Conservation (phyloP, 2,329 filamentous ascomycete species). For the Lasiodiplodia hormozganensis region DNA sequence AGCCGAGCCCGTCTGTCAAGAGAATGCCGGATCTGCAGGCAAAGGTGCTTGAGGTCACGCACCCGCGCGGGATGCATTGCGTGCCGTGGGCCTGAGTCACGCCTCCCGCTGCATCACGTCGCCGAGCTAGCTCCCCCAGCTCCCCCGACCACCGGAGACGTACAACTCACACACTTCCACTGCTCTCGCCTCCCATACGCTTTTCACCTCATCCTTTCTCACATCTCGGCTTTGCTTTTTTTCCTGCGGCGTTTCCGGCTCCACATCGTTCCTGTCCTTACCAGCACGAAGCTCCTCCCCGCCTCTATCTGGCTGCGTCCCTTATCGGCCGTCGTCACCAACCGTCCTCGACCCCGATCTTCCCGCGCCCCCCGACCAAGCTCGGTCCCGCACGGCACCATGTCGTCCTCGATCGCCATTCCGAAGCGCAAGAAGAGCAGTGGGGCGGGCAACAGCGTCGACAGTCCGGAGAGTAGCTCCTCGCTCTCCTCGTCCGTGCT, state of each 20-base stretch:
- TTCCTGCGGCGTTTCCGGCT: constrained; percentile 15
- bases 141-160: constrained; percentile 19
- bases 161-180: constrained; percentile 17
- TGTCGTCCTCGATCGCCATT: constrained; percentile 71
- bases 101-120: constrained; percentile 24
- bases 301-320: constrained; percentile 15
- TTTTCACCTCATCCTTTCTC: not conserved
- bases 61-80: constrained; percentile 24
- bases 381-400: constrained; percentile 30
- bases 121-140: constrained; percentile 24
- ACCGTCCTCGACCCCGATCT: constrained; percentile 8
- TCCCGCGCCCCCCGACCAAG: not conserved
- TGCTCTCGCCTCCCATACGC: not conserved
- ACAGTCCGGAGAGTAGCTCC: constrained; percentile 59
- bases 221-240: constrained; percentile 9
- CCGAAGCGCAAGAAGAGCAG: constrained; percentile 55
- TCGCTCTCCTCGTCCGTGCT: constrained; percentile 51
- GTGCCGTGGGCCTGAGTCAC: constrained; percentile 28
- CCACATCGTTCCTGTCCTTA: constrained; percentile 5
- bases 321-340: constrained; percentile 21
- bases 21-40: constrained; percentile 13
- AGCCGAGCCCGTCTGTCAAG: not conserved
- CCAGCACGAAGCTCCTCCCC: not conserved
- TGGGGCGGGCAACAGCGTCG: constrained; percentile 58
- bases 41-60: constrained; percentile 19